phyloP scores from a whole-genome alignment of 2,329 filamentous ascomycete genomes.

The Colletotrichum theobromicola region DNA sequence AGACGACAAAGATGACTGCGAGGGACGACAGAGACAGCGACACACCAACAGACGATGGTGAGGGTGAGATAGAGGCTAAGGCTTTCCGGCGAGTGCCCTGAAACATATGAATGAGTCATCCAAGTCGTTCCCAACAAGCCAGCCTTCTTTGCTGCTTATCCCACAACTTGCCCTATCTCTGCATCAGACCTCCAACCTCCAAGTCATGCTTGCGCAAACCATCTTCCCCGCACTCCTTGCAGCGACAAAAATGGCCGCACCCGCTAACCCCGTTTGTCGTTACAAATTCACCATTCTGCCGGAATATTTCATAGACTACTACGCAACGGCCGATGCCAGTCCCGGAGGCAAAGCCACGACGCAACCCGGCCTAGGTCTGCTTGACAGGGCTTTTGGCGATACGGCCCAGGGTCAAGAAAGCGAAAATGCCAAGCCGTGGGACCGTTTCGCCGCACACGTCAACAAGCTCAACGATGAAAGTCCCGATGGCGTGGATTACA shows the following conservation, averaged over 20 bases:
- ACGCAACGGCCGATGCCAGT: conserved; percentile 24
- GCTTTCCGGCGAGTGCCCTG: neutral
- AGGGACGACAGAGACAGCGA: too few relatives aligned
- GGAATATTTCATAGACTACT: neutral
- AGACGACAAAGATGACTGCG: too few relatives aligned
- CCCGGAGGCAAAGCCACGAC: conserved; percentile 38
- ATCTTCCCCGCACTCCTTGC: neutral
- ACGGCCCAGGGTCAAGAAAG: conserved; percentile 8
- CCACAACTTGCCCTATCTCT: neutral
- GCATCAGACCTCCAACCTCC: neutral
- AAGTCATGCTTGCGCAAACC: neutral
- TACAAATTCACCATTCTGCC: conserved; percentile 13
- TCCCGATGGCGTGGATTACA: conserved; percentile 51
- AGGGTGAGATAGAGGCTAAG: too few relatives aligned
- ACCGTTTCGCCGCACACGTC: conserved; percentile 53
- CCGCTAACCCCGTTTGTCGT: neutral
- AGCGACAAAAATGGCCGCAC: neutral
- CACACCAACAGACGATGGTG: too few relatives aligned
- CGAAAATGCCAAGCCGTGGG: conserved; percentile 52
- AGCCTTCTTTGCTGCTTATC: neutral
- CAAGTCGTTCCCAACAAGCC: neutral
- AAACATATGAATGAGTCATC: neutral
- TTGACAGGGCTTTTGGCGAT: conserved; percentile 49
- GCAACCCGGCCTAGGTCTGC: conserved; percentile 57
- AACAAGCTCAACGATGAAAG: conserved; percentile 47